phyloP scores from a whole-genome alignment of 768 basidiomycete genomes.

The Cystofilobasidium ferigula region DNA sequence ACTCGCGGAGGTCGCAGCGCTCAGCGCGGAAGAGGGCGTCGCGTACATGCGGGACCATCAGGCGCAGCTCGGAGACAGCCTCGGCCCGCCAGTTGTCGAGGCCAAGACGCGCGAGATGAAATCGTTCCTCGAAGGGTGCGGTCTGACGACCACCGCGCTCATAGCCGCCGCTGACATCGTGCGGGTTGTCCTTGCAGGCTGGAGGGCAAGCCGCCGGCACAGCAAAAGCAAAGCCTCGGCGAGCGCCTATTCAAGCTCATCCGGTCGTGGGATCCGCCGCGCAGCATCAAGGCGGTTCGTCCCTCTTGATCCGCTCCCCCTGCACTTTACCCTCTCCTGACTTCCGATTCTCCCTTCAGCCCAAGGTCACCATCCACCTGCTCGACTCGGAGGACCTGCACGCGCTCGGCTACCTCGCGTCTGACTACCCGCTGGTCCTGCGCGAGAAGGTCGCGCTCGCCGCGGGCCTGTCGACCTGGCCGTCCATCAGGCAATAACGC shows the following conservation, averaged over 20 bases:
- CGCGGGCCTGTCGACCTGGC: background rate
- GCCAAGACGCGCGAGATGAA: conserved; percentile 13
- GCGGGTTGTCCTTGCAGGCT: background rate
- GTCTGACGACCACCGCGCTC: background rate
- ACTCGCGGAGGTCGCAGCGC: background rate
- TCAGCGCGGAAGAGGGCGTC: conserved; percentile 1
- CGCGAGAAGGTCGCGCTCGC: conserved; percentile 53
- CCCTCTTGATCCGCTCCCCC: background rate
- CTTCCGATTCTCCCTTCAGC: conserved; percentile 63
- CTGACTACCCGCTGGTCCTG: conserved; percentile 68
- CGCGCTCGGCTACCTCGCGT: conserved; percentile 72
- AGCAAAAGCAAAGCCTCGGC: conserved; percentile 20
- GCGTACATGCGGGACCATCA: conserved; percentile 9
- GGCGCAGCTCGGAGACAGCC: background rate
- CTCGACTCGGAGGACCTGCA: conserved; percentile 77
- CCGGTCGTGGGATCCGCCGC: conserved; percentile 7
- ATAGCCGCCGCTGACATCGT: background rate
- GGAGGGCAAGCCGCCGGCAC: background rate
- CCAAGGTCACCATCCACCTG: conserved; percentile 71
- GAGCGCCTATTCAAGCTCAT: conserved; percentile 16
- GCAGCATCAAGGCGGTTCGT: conserved; percentile 14
- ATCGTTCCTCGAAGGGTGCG: conserved; percentile 8
- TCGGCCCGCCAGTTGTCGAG: background rate
- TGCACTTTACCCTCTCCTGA: background rate
- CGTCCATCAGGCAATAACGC: too few species aligned